Evolutionary conservation across 768 basidiomycete species (phyloP).

Genomic region (Psilocybe sp.): DNA sequence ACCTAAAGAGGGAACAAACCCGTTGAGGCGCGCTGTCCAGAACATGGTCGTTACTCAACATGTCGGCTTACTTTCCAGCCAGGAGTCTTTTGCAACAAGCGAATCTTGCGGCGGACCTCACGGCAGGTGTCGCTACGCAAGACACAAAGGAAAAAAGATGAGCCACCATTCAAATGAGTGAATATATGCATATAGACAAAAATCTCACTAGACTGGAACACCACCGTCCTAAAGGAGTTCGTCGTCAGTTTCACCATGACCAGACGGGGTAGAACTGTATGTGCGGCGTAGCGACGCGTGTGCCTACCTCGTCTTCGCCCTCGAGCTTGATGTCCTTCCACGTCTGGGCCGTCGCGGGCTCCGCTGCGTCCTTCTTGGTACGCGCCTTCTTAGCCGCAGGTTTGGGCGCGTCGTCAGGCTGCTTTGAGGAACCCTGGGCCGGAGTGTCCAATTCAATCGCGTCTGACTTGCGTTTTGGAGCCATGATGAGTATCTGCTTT

Average conservation of each 20-base stretch:
- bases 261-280: not conserved
- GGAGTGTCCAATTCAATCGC: constrained; percentile 15
- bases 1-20: constrained; percentile 23
- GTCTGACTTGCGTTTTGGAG: constrained; percentile 43
- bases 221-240: constrained; percentile 16
- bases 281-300: not conserved
- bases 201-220: not conserved
- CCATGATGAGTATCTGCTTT: too few relatives aligned
- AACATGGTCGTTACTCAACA: not conserved
- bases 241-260: constrained; percentile 1
- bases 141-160: not conserved
- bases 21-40: not conserved
- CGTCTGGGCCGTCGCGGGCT: constrained; percentile 18
- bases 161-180: not conserved
- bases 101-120: constrained; percentile 45
- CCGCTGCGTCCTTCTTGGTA: not conserved
- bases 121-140: constrained; percentile 39
- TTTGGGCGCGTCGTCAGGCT: constrained; percentile 4
- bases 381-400: constrained; percentile 13
- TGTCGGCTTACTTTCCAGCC: constrained; percentile 34
- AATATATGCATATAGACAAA: not conserved
- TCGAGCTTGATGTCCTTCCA: constrained; percentile 40
- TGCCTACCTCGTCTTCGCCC: constrained; percentile 38
- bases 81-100: constrained; percentile 35
- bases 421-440: constrained; percentile 4